phyloP scores from a whole-genome alignment of 108 stramenopile genomes.

The Conticribra guillardii region DNA sequence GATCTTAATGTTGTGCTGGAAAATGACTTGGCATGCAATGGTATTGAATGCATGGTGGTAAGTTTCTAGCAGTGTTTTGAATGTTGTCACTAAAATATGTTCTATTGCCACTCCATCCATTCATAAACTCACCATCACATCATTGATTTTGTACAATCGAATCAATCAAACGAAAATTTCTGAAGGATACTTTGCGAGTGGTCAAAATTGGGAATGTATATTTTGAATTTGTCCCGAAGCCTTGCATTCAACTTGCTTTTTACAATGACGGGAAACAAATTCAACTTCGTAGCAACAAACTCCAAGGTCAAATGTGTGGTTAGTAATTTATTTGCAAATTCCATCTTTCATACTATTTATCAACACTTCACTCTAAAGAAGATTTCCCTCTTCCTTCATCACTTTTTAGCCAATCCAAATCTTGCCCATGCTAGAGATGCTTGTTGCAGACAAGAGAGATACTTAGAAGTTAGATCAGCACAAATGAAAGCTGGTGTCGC shows the following conservation, averaged over 20 bases:
- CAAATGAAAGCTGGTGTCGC: constrained; percentile 26
- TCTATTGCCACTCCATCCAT: too few species aligned
- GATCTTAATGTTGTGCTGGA: constrained; percentile 32
- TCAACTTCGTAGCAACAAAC: constrained; percentile 16
- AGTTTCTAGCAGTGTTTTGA: too few species aligned
- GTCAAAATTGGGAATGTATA: constrained; percentile 54
- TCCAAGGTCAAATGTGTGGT: constrained; percentile 33
- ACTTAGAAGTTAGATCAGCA: constrained; percentile 23
- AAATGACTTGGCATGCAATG: constrained; percentile 44
- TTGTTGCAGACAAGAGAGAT: constrained; percentile 41
- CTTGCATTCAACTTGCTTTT: constrained; percentile 65
- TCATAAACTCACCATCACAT: too few species aligned
- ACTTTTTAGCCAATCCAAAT: constrained; percentile 24
- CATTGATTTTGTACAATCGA: too few species aligned
- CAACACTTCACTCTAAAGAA: neutral
- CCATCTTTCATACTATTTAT: neutral
- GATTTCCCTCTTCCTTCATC: neutral
- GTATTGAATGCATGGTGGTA: constrained; percentile 53
- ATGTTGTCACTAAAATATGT: too few species aligned
- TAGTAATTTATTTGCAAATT: neutral
- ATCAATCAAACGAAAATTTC: too few species aligned
- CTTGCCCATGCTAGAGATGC: constrained; percentile 37
- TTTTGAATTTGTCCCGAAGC: constrained; percentile 58
- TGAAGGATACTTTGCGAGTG: constrained; percentile 57
- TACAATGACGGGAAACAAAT: constrained; percentile 53